Evolutionary conservation across 2,329 filamentous ascomycete species (phyloP), one percentile per base, ranked within the genome.

Genomic region (Cytospora paraplurivora): DNA sequence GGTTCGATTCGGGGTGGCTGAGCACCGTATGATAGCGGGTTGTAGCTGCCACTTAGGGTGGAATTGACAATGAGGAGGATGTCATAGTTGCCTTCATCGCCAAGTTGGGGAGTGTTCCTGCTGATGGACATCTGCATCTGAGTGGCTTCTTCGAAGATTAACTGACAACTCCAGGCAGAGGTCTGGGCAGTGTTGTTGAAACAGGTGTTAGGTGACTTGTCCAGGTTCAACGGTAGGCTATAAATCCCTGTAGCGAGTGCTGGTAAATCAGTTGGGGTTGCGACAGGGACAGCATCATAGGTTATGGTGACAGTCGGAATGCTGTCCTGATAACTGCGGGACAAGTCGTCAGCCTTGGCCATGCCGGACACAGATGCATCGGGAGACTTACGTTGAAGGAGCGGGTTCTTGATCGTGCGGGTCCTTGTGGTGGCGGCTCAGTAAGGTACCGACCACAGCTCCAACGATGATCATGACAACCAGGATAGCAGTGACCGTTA

Each of bases 81-180:
- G 13, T 76, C 72, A 67, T 85, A 86, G 17, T 76, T 67, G 3
- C 66, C 64, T 5, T 58, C 63, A 4, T 63, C 37, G 34, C 73
- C 17, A 67, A 69, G 27, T 70, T 74, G 50, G 68, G 69, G 17
- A 6, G 65, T 56, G 68, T 68, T 56, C 67, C 70, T 69, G 21
- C 65, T 67, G 19, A 86, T 73, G 1, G 75, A 73, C 74, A 85
- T 73, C 4, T 63, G 66, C 66, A 75, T 60, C 12, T 67, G 67
- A 1, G 76, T 72, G 57, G 81, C 80, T 52, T 78, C 75, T 7
- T 75, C 75, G 53, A 78, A 77, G 1, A 78, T 75, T 35, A 89
- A 77, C 13, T 83, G 78, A 71, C 88, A 91, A 64, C 79, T 84
- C 88, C 88, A 91, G 0, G 87, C 83, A 56, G 79, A 73, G n/a